phyloP scores from a whole-genome alignment of 805 yeast species.

The Teunomyces aglyptinius region DNA sequence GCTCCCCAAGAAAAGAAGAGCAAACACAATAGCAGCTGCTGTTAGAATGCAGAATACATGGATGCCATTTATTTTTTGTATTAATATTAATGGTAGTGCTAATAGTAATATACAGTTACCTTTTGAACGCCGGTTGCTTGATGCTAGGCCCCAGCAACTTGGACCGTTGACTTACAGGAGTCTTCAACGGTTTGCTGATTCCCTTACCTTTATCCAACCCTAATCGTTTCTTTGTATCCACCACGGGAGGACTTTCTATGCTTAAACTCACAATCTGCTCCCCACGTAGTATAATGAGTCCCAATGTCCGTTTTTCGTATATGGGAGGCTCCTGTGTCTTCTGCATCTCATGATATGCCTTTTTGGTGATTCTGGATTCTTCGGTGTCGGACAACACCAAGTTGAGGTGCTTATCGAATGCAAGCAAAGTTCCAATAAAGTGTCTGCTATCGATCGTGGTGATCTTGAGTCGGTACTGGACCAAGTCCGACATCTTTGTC shows the following conservation, averaged over 20 bases:
- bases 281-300: conserved; percentile 82
- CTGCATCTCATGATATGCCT: conserved; percentile 42
- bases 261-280: conserved; percentile 75
- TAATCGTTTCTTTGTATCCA: conserved; percentile 36
- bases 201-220: conserved; percentile 22
- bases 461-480: conserved; percentile 71
- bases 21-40: conserved; percentile 63
- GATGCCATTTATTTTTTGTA: not conserved
- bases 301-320: conserved; percentile 74
- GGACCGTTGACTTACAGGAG: conserved; percentile 28
- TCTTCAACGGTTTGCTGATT: conserved; percentile 33
- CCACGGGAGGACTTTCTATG: conserved; percentile 62
- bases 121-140: conserved; percentile 6
- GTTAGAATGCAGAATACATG: conserved; percentile 39
- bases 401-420: conserved; percentile 90
- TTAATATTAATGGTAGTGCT: not conserved
- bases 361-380: conserved; percentile 74
- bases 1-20: conserved; percentile 78
- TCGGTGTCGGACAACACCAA: conserved; percentile 80
- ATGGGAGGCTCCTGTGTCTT: conserved; percentile 32
- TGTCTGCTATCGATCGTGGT: conserved; percentile 75
- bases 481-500: conserved; percentile 58
- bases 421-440: conserved; percentile 74
- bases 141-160: conserved; percentile 24
- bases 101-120: not conserved